Evolutionary conservation across 441 rosid genomes (phyloP), one percentile per base, ranked within the genome.

Genomic region (Pelargonium citronellum): DNA sequence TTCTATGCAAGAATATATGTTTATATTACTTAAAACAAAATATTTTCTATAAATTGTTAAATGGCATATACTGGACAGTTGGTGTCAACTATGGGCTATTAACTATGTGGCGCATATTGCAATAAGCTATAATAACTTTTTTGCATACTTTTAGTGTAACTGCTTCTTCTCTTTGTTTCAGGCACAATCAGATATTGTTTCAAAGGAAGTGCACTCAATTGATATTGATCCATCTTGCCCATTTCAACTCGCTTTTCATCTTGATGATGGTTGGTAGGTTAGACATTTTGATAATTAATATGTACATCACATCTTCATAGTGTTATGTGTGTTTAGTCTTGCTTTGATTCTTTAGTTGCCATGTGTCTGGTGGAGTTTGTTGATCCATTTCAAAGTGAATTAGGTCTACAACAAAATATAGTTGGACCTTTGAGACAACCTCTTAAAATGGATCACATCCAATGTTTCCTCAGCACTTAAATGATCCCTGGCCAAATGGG

Each of bases 221-320:
- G 80, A 82, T 82, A 82, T 95, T 65, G 83, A 95, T 81, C 93
- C 91, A 63, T 87, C 87, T 76, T 87, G 91, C 71, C 92, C 95
- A 1, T 77, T 87, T 78, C 98, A 89, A 76, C 69, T 95, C 72
- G 97, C 92, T 37, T 95, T 95, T 81, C 99, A 95, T 83, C 95
- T 90, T 51, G 91, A 90, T 70, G 90, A 89, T 83, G 98, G 98
- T 71, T 95, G 98, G 99, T 92, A 83, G 43, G 95, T 82, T 67
- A 46, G 69, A 43, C 67, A 63, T 47, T 67, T 69, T 69, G 41
- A 4, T 53, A 53, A 51, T 63, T 67, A 15, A 10, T 47, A 22
- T 71, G 58, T 2, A 20, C 60, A 43, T 43, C 47, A 43, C 47
- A 43, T 47, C 30, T 27, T 67, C 67, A 55, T 20, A 68, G 24